These are phyloP conservation scores for Lactarius sp. DNA, from an alignment of 768 basidiomycete species.

Conservation along the genomic window DNA sequence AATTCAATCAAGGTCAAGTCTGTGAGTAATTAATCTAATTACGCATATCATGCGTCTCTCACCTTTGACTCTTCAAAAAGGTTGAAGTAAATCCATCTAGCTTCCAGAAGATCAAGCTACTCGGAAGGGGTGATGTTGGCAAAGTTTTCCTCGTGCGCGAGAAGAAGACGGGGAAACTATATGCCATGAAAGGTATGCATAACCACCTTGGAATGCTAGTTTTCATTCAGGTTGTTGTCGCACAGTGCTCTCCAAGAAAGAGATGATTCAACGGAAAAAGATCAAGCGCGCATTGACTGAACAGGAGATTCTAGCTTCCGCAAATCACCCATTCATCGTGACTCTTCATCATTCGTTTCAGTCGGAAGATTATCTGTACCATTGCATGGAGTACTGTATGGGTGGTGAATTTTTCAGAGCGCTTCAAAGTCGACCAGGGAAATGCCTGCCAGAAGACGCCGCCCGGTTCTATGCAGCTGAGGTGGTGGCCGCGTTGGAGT, in stretches of 20 bases:
- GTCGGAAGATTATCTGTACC: conserved; percentile 95
- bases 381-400: conserved; percentile 99
- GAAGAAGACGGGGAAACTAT: conserved; percentile 95
- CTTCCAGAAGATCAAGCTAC: conserved; percentile 94
- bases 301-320: conserved; percentile 97
- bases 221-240: conserved; percentile 22
- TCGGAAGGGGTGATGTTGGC: conserved; percentile 99
- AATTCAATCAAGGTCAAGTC: conserved; percentile 94
- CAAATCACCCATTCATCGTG: conserved; percentile 99
- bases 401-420: conserved; percentile 99
- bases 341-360: conserved; percentile 99
- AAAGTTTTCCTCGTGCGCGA: conserved; percentile 97
- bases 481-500: conserved; percentile 95
- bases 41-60: conserved; percentile 1
- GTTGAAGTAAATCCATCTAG: conserved; percentile 93
- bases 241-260: conserved; percentile 93
- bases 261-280: conserved; percentile 99
- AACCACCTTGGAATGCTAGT: conserved; percentile 22
- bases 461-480: conserved; percentile 98
- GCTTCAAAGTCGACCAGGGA: conserved; percentile 92
- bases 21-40: conserved; percentile 43
- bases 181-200: conserved; percentile 95
- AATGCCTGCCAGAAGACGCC: conserved; percentile 92
- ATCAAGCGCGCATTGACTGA: conserved; percentile 98
- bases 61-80: conserved; percentile 35